phyloP scores from a whole-genome alignment of 1,284 basidiomycete species.

The Naganishia sp. region DNA sequence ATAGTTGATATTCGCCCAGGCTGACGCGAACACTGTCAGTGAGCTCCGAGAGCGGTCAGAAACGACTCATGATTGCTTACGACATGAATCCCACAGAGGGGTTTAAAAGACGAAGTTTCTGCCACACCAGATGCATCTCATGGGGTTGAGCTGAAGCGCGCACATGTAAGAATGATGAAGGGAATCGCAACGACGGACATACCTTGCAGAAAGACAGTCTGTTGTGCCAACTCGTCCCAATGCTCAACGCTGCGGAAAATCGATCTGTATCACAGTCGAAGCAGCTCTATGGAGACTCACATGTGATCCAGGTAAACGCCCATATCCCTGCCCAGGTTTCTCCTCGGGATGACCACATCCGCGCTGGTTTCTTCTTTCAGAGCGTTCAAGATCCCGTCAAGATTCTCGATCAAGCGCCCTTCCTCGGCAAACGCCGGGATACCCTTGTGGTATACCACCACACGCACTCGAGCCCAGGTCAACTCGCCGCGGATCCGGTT shows the following conservation, averaged over 20 bases:
- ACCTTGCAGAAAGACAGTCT: constrained; percentile 20
- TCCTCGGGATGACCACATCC: constrained; percentile 9
- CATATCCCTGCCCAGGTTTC: constrained; percentile 15
- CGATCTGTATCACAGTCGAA: background rate
- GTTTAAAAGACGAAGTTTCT: background rate
- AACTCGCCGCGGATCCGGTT: constrained; percentile 5
- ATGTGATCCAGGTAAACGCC: constrained; percentile 9
- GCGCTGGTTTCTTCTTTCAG: constrained; percentile 3
- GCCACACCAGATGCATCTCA: background rate
- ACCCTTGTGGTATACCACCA: constrained; percentile 12
- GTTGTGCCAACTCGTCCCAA: constrained; percentile 8
- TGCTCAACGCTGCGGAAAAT: background rate
- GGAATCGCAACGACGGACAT: background rate
- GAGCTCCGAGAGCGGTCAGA: no score
- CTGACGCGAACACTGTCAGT: no score
- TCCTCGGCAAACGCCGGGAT: constrained; percentile 1
- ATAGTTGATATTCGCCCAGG: no score
- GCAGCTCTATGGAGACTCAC: background rate
- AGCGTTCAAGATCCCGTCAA: background rate
- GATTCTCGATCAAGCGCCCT: background rate
- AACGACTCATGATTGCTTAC: background rate
- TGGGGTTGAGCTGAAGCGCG: background rate
- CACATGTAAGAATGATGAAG: background rate
- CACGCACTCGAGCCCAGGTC: constrained; percentile 4
- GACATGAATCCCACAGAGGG: background rate